Conservation (phyloP, 495 filamentous ascomycete species). For the Thozetella sp. region DNA sequence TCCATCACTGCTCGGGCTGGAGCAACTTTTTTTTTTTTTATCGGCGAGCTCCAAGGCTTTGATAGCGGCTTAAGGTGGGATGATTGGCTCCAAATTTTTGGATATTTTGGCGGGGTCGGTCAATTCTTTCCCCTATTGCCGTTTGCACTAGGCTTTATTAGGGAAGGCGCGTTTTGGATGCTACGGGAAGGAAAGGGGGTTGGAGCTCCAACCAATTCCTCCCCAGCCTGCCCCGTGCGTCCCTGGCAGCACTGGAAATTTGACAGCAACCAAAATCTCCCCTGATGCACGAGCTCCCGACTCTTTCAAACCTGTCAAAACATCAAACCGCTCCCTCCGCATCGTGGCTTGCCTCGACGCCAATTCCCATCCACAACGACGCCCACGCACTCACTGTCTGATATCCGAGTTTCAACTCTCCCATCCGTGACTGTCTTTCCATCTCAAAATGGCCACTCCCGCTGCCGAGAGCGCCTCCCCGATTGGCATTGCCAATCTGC, state of each 20-base stretch:
- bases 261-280: conserved; percentile 32
- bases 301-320: conserved; percentile 15
- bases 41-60: not conserved
- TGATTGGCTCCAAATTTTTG: conserved; percentile 16
- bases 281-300: conserved; percentile 35
- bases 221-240: conserved; percentile 14
- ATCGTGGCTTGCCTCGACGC: conserved; percentile 4
- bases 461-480: conserved; percentile 85
- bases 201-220: not conserved
- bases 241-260: conserved; percentile 31
- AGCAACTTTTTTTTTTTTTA: conserved; percentile 9
- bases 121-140: conserved; percentile 27
- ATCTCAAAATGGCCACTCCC: conserved; percentile 67
- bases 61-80: conserved; percentile 9
- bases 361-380: conserved; percentile 10
- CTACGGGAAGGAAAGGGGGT: conserved; percentile 10
- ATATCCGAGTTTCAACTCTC: conserved; percentile 5
- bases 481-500: conserved; percentile 99
- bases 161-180: conserved; percentile 6
- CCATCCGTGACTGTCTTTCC: conserved; percentile 4
- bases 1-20: conserved; percentile 15
- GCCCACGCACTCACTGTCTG: conserved; percentile 2
- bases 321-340: conserved; percentile 20
- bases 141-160: not conserved
- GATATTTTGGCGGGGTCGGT: conserved; percentile 29